Conservation (phyloP, 331 rosid species). For the Rhamnella rubrinervis region DNA sequence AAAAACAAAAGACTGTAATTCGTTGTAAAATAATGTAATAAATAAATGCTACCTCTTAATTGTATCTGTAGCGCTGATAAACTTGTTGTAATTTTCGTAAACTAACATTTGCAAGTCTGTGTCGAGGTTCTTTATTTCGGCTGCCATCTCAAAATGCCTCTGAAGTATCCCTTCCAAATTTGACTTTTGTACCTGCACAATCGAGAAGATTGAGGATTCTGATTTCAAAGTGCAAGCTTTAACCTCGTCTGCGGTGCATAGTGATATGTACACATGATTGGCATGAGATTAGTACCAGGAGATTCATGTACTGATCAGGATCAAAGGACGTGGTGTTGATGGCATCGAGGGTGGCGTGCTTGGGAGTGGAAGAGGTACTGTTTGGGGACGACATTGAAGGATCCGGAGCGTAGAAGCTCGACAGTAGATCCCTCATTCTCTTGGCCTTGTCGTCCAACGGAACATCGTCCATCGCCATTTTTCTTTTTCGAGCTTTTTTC, state of each 20-base stretch:
- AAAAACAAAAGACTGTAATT: background rate
- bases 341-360: constrained; percentile 59
- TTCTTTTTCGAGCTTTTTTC: constrained; percentile 18
- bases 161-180: constrained; percentile 81
- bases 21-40: background rate
- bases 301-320: constrained; percentile 84
- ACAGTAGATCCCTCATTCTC: constrained; percentile 90
- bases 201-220: background rate
- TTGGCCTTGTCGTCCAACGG: constrained; percentile 83
- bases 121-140: constrained; percentile 95
- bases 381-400: constrained; percentile 49
- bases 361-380: constrained; percentile 30
- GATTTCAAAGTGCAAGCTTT: constrained; percentile 3
- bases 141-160: constrained; percentile 81
- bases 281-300: constrained; percentile 46
- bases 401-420: constrained; percentile 96
- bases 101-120: constrained; percentile 96
- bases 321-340: constrained; percentile 75
- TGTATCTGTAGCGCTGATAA: constrained; percentile 86
- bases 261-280: background rate
- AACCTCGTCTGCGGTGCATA: background rate
- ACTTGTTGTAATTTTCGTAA: constrained; percentile 88
- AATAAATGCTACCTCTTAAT: constrained; percentile 55
- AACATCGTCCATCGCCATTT: constrained; percentile 63
- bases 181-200: constrained; percentile 52